These are phyloP conservation scores for Cercospora nicotianae DNA, from an alignment of 2,329 filamentous ascomycete genomes.

Conservation along the genomic window DNA sequence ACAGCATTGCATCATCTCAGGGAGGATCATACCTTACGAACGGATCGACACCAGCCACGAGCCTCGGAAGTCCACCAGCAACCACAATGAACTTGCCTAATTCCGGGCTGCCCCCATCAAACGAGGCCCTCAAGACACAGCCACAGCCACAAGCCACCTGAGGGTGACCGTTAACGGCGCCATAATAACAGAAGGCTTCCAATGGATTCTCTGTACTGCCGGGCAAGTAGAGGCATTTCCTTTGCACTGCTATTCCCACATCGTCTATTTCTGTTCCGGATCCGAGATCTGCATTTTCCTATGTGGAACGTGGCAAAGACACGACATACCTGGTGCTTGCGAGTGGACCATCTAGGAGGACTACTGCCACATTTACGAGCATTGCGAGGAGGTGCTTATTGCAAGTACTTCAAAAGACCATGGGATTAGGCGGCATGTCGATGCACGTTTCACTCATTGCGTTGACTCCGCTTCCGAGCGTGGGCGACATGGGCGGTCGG, in stretches of 20 bases:
- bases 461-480: background rate
- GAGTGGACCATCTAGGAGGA: background rate
- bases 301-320: background rate
- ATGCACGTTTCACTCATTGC: background rate
- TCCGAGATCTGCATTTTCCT: background rate
- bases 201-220: background rate
- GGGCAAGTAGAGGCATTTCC: background rate
- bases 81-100: background rate
- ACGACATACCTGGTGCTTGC: background rate
- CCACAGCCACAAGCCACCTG: background rate
- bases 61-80: conserved; percentile 5
- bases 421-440: background rate
- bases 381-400: background rate
- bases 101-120: background rate
- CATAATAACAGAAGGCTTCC: background rate
- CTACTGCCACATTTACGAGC: background rate
- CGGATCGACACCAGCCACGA: conserved; percentile 8
- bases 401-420: background rate
- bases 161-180: background rate
- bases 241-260: background rate
- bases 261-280: background rate
- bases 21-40: conserved; percentile 8
- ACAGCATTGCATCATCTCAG: conserved; percentile 16
- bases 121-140: background rate
- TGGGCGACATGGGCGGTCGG: background rate